Evolutionary conservation across 208 protist species (phyloP).

Genomic region (Wallacemonas sp.): DNA sequence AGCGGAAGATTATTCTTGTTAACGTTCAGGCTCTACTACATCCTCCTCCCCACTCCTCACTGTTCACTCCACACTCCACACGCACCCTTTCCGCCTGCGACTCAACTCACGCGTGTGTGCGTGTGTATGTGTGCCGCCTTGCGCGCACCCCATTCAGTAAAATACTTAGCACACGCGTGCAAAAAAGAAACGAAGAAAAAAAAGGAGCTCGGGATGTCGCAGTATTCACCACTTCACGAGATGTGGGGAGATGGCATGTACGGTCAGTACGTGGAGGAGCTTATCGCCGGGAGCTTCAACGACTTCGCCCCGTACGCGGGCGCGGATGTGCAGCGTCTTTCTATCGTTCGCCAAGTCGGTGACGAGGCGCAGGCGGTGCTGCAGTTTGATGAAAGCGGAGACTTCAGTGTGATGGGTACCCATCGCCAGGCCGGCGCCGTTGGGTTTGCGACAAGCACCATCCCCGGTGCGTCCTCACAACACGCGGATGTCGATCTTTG

Average conservation of each 20-base stretch:
- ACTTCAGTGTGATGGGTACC: not conserved
- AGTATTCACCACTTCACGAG: not conserved
- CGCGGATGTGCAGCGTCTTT: conserved; percentile 67
- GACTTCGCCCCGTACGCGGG: conserved; percentile 85
- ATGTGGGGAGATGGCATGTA: conserved; percentile 57
- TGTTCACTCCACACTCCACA: too few relatives aligned
- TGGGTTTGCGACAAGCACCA: not conserved
- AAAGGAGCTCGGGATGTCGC: not conserved
- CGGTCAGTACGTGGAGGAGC: conserved; percentile 68
- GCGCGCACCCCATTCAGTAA: not conserved
- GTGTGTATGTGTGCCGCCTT: not conserved
- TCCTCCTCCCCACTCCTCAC: too few relatives aligned
- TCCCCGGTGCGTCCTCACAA: not conserved
- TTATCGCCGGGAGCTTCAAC: conserved; percentile 59
- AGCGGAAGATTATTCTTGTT: too few relatives aligned
- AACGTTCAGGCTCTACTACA: too few relatives aligned
- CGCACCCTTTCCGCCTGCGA: too few relatives aligned
- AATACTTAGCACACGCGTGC: not conserved
- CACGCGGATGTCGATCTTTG: not conserved
- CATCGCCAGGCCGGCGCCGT: not conserved
- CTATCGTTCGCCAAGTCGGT: conserved; percentile 36
- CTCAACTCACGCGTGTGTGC: too few relatives aligned
- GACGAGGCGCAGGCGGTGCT: not conserved
- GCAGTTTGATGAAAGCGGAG: not conserved
- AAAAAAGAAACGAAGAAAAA: not conserved